phyloP scores from a whole-genome alignment of 129 eudicot genomes.

The Pittosporum tobira region DNA sequence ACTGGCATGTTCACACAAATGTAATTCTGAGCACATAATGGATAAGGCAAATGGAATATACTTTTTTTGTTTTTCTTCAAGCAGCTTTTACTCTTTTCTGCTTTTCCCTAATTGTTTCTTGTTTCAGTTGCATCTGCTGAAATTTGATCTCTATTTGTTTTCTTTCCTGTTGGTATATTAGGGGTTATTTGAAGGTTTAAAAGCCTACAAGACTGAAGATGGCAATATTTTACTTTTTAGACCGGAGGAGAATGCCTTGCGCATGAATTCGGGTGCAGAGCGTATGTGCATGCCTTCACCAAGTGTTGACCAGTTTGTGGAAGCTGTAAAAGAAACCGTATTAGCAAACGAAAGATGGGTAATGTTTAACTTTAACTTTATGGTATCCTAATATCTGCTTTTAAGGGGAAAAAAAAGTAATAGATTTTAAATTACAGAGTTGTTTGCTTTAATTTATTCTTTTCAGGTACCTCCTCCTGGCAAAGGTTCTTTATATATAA shows the following conservation, averaged over 20 bases:
- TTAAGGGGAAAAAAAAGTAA: too few species aligned
- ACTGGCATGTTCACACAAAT: neutral
- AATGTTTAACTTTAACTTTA: constrained; percentile 15
- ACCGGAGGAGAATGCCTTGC: constrained; percentile 79
- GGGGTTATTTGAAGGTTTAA: constrained; percentile 95
- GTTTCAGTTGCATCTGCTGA: constrained; percentile 3
- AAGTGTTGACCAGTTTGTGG: constrained; percentile 77
- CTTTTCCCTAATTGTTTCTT: neutral
- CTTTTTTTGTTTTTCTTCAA: neutral
- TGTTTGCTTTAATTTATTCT: neutral
- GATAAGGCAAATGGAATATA: neutral
- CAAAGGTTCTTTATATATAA: constrained; percentile 82
- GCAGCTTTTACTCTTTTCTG: neutral
- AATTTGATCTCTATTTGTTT: constrained; percentile 5
- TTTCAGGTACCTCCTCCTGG: constrained; percentile 91
- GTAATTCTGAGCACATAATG: neutral
- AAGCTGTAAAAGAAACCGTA: constrained; percentile 83
- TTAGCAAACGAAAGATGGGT: constrained; percentile 95
- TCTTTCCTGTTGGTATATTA: constrained; percentile 21
- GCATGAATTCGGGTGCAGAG: constrained; percentile 77
- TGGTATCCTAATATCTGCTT: neutral
- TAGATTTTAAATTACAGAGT: neutral
- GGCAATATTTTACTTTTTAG: constrained; percentile 82
- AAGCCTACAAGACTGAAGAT: constrained; percentile 73
- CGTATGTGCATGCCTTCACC: constrained; percentile 99